Evolutionary conservation across 2,329 filamentous ascomycete species (phyloP).

Genomic region (Endothia cerciana): DNA sequence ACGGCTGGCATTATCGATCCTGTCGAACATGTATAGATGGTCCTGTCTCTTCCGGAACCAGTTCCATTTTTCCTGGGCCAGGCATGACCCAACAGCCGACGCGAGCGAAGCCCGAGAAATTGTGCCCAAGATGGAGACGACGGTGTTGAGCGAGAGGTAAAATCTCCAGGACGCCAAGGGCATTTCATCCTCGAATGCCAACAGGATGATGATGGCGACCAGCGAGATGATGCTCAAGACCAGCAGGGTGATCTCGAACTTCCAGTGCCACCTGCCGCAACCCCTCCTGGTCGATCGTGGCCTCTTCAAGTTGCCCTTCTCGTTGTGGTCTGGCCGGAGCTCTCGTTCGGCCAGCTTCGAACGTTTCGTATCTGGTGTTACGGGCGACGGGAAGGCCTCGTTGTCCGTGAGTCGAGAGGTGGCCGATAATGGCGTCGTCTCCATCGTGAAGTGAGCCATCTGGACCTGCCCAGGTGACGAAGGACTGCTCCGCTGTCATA

Average conservation of each 20-base stretch:
- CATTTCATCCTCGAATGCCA: neutral
- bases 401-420: neutral
- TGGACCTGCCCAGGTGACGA: neutral
- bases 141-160: conserved; percentile 3
- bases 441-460: neutral
- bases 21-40: neutral
- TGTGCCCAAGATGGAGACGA: neutral
- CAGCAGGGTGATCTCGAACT: neutral
- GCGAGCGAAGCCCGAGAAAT: conserved; percentile 2
- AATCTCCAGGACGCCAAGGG: neutral
- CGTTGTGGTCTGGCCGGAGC: neutral
- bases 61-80: conserved; percentile 12
- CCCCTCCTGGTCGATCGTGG: neutral
- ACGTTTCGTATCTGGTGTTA: neutral
- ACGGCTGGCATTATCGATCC: conserved; percentile 1
- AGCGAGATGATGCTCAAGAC: neutral
- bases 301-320: neutral
- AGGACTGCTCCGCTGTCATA: neutral
- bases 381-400: neutral
- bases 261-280: neutral
- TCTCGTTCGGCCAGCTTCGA: neutral
- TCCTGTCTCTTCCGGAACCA: conserved; percentile 9
- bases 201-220: neutral
- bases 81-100: conserved; percentile 1
- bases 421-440: neutral